phyloP scores from a whole-genome alignment of 2,329 filamentous ascomycete species.

The Fusarium fracticaudum region DNA sequence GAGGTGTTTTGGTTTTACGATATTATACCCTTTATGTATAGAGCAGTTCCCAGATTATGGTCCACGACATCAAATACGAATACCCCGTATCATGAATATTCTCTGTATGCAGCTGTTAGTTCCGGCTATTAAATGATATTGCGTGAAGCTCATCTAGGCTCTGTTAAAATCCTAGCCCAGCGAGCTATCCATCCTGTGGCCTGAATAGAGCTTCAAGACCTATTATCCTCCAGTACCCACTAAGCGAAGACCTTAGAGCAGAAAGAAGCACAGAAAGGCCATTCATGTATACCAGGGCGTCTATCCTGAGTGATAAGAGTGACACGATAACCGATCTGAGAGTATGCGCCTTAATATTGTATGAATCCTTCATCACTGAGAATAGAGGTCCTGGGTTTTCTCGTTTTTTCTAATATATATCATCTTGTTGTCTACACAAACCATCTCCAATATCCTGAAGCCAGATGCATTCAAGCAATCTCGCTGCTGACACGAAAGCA shows the following conservation, averaged over 20 bases:
- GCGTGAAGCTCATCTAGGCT: neutral
- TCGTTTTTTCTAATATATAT: neutral
- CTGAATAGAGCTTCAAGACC: neutral
- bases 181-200: neutral
- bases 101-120: neutral
- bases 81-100: neutral
- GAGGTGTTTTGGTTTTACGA: constrained; percentile 3
- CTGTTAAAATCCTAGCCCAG: neutral
- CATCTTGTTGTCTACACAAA: too few species aligned
- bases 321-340: neutral
- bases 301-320: neutral
- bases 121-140: neutral
- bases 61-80: constrained; percentile 2
- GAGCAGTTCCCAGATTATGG: constrained; percentile 14
- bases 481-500: neutral
- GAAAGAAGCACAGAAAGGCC: neutral
- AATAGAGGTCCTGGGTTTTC: neutral
- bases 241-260: neutral
- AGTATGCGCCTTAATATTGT: neutral
- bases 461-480: neutral
- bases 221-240: too few species aligned
- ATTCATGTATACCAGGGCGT: neutral
- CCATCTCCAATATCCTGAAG: neutral
- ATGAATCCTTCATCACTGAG: neutral
- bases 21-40: constrained; percentile 27